Base-by-base conservation (phyloP, 768 basidiomycete genomes). In the Paxillus involutus region DNA sequence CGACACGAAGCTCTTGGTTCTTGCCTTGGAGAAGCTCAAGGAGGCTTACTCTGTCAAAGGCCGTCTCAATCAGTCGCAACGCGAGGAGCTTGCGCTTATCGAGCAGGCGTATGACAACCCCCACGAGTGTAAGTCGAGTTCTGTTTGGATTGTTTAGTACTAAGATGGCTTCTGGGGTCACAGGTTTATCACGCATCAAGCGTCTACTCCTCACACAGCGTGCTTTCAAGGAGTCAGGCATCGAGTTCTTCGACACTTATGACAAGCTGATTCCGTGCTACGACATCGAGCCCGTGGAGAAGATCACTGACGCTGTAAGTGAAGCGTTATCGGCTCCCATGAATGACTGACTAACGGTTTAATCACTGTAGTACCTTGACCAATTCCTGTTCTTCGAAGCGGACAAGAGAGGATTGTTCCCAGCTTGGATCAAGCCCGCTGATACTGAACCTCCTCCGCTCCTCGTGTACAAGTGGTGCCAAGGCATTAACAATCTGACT, bases 41-140 rank as follows among this genome's bases (percentile, higher is more conserved):
- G 97, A 98, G 73, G 97, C 97, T 5, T 99, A 99, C 72, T 93
- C 89, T 13, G 97, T 99, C 47, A 97, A 99, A 73, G 96, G 89
- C 35, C 93, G 97, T 59, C 78, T 99, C 45, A 99, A 99, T 70
- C 96, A 98, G 71, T 95, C 93, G 21, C 97, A 99, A 71, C 86
- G 97, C 65, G 97, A 99, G 69, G 97, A 99, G 71, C 77, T 99
- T 49, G 97, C 97, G 12, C 80, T 99, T 48, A 97, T 99, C 57
- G 97, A 99, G 67, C 97, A 99, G 73, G 96, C 96, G 4, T 98
- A 98, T 70, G 97, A 99, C 70, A 98, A 98, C 67, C 97, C 97
- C 29, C 97, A 98, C 71, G 97, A 99, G 78, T 98, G 94, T 86
- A 62, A 63, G 81, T 48, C 16, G 1, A 12, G 2, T 19, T 52